Percentiles rank a stretch among this genome's conserved stretches.
Evolutionary conservation across 108 stramenopile genomes (phyloP).

Genomic region (Conticribra weissflogii): DNA sequence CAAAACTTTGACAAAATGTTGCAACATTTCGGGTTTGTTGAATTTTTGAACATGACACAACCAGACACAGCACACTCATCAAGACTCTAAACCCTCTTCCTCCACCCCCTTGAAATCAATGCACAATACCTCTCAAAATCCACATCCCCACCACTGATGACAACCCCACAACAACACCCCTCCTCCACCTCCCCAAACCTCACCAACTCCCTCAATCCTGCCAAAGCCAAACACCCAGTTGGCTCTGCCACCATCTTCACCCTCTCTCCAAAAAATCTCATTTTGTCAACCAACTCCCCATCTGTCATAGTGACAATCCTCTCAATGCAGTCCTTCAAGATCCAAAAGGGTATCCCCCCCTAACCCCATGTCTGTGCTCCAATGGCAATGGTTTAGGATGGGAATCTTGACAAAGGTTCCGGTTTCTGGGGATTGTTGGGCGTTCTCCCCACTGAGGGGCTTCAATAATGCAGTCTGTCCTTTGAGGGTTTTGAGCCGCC

Average conservation of each 20-base stretch:
- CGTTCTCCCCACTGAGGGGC: conserved; percentile 56
- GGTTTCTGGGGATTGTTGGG: conserved; percentile 47
- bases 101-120: conserved; percentile 22
- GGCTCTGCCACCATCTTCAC: conserved; percentile 65
- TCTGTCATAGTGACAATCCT: conserved; percentile 68
- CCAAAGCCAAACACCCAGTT: conserved; percentile 61
- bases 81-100: too few species aligned
- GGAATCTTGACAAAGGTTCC: conserved; percentile 49
- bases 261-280: conserved; percentile 48
- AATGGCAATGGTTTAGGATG: conserved; percentile 60
- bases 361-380: conserved; percentile 63
- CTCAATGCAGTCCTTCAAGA: conserved; percentile 54
- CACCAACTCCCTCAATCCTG: conserved; percentile 55
- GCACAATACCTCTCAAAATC: conserved; percentile 57
- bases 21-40: too few species aligned
- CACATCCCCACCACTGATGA: conserved; percentile 69
- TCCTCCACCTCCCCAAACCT: conserved; percentile 47
- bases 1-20: too few species aligned
- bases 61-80: too few species aligned
- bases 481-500: too few species aligned
- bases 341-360: conserved; percentile 59
- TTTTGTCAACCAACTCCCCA: conserved; percentile 50
- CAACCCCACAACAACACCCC: conserved; percentile 52
- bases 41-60: too few species aligned
- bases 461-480: too few species aligned